Percentiles rank a stretch among this genome's conserved stretches.
Conservation (phyloP, 164 flowering plant species). For the Vitis vinifera region DNA sequence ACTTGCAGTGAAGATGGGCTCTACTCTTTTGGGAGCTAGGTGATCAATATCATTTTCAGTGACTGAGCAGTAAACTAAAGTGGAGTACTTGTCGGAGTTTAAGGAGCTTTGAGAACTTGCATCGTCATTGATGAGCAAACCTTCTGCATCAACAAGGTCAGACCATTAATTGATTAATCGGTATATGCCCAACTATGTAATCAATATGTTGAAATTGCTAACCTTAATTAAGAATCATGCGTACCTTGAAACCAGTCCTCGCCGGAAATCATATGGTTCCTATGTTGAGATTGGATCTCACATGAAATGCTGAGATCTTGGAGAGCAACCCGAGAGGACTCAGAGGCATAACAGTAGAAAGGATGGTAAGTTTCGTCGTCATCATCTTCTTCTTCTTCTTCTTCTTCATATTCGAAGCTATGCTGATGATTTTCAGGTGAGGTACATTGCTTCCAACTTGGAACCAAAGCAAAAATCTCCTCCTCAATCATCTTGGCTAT, state of each 20-base stretch:
- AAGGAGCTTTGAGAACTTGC: conserved; percentile 58
- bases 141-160: conserved; percentile 34
- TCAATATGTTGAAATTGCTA: no score
- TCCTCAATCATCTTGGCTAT: conserved; percentile 76
- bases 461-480: conserved; percentile 59
- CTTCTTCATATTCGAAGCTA: conserved; percentile 35
- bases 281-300: conserved; percentile 10
- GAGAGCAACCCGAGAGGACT: conserved; percentile 57
- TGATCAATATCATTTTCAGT: conserved; percentile 30
- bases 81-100: conserved; percentile 48
- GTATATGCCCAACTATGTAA: no score
- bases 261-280: conserved; percentile 5
- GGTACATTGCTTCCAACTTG: conserved; percentile 45
- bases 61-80: conserved; percentile 37
- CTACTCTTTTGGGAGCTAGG: conserved; percentile 20
- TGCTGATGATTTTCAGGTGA: conserved; percentile 25
- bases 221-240: no score
- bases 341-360: conserved; percentile 39
- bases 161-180: no score
- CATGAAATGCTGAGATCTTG: conserved; percentile 24
- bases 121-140: conserved; percentile 41
- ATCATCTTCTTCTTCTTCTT: conserved; percentile 43
- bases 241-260: conserved; percentile 58
- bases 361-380: conserved; percentile 37
- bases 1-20: conserved; percentile 17